Base-by-base conservation (phyloP, 164 flowering plant species). In the Stephania cephalantha region DNA sequence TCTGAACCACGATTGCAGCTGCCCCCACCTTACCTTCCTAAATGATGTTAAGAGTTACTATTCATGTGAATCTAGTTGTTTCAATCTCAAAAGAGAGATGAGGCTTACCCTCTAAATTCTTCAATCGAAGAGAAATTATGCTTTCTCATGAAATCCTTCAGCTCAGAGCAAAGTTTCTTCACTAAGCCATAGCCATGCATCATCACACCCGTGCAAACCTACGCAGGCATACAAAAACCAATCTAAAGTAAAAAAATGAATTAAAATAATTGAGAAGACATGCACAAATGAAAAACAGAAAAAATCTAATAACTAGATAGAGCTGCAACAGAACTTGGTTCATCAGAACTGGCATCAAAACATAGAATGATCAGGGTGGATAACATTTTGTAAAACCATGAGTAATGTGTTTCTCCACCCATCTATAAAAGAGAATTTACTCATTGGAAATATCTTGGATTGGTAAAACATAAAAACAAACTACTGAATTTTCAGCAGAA, bases 191-290 rank as follows among this genome's bases (percentile, higher is more conserved):
- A 92, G 3, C 99, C 99, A 61, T 96, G 98, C 99, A 96, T 91
- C 99, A 96, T 96, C 22, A 96, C 99, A 44, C 99, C 99, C 1
- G 99, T 96, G 79, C 99, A 96, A 7, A 94, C 99, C 99, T 95
- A 67, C 70, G 74, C 50, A 67, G 69, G 74, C 50, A 18, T 22
- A 4, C 46, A 15, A 52, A 9, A 35, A 7, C 42, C 7, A 63
- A 18, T 71, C 46, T n/a, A 70, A 7, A 8, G 46, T 70, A 9
- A 35, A 8, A 52, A 29, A 20, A 70, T 20, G 17, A 48, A 70
- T 3, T 70, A 63, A 63, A 2, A 15, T 35, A 35, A 3, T 44
- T 6, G 30, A 77, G 12, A 72, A 29, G 30, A 25, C 8, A 66
- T 30, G 25, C 1, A 68, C 35, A 35, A 35, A 68, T 68, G 42